Evolutionary conservation across 2,329 filamentous ascomycete genomes (phyloP).

Genomic region (Alternaria postmessia): DNA sequence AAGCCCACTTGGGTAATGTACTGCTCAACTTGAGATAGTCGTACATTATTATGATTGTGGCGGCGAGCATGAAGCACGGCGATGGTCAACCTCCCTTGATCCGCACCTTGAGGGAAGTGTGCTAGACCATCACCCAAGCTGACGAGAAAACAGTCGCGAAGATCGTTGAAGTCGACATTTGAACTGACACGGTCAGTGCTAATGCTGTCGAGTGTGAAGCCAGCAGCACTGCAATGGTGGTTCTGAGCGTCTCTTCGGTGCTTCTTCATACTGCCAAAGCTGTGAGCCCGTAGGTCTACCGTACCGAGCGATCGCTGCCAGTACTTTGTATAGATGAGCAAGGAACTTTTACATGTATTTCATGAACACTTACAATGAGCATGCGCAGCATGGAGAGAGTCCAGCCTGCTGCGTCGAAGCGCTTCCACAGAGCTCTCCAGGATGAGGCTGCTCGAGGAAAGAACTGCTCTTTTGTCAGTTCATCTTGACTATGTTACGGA

Average conservation of each 20-base stretch:
- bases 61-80: not conserved
- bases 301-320: not conserved
- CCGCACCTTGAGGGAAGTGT: not conserved
- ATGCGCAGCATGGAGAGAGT: not conserved
- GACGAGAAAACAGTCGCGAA: slow-evolving; percentile 1
- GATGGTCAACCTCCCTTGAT: not conserved
- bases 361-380: not conserved
- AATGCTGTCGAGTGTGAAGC: not conserved
- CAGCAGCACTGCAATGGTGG: not conserved
- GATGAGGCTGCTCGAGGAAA: slow-evolving; percentile 3
- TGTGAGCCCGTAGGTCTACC: not conserved
- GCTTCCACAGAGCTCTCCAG: slow-evolving; percentile 1
- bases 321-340: not conserved
- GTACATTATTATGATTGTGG: not conserved
- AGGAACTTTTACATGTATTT: not conserved
- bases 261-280: slow-evolving; percentile 2
- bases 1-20: not conserved
- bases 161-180: not conserved
- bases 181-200: not conserved
- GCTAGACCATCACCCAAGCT: not conserved
- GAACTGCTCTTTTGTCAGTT: not conserved
- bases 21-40: not conserved
- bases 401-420: not conserved
- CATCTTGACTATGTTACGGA: not conserved
- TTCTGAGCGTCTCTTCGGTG: not conserved